phyloP scores from a whole-genome alignment of 768 basidiomycete genomes.

The Inosperma sp. region DNA sequence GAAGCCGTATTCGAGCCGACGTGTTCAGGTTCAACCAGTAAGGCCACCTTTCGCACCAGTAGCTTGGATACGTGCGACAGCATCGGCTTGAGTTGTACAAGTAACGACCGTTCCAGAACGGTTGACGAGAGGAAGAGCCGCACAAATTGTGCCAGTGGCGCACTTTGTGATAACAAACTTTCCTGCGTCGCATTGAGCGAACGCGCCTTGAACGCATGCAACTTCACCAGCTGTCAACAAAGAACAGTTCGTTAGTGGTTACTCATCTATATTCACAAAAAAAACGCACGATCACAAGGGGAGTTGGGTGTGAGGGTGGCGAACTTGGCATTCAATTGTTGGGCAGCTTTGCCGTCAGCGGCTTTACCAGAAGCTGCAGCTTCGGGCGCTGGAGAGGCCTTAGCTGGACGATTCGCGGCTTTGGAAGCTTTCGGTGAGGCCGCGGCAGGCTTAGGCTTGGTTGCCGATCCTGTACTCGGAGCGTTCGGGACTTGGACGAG shows the following conservation, averaged over 20 bases:
- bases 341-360: slow-evolving; percentile 40
- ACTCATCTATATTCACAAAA: not conserved
- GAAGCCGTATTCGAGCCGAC: too few species aligned
- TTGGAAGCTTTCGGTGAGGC: slow-evolving; percentile 19
- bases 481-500: slow-evolving; percentile 33
- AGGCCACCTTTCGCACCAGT: slow-evolving; percentile 42
- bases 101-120: slow-evolving; percentile 47
- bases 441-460: slow-evolving; percentile 8
- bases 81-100: slow-evolving; percentile 47
- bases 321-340: slow-evolving; percentile 51
- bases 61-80: slow-evolving; percentile 37
- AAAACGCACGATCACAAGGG: slow-evolving; percentile 36
- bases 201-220: slow-evolving; percentile 42
- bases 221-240: slow-evolving; percentile 21
- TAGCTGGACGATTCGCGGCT: slow-evolving; percentile 8
- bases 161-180: slow-evolving; percentile 40
- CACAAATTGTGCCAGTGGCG: slow-evolving; percentile 35
- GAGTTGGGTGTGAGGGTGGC: slow-evolving; percentile 41
- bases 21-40: slow-evolving; percentile 27
- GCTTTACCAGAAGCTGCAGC: slow-evolving; percentile 18
- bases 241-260: not conserved
- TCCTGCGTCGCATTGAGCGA: slow-evolving; percentile 53
- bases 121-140: slow-evolving; percentile 54
- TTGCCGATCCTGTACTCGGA: slow-evolving; percentile 9
- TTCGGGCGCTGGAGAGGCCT: slow-evolving; percentile 16